These are phyloP conservation scores for Beauveria rudraprayagi DNA, from an alignment of 2,329 filamentous ascomycete genomes.

Conservation along the genomic window DNA sequence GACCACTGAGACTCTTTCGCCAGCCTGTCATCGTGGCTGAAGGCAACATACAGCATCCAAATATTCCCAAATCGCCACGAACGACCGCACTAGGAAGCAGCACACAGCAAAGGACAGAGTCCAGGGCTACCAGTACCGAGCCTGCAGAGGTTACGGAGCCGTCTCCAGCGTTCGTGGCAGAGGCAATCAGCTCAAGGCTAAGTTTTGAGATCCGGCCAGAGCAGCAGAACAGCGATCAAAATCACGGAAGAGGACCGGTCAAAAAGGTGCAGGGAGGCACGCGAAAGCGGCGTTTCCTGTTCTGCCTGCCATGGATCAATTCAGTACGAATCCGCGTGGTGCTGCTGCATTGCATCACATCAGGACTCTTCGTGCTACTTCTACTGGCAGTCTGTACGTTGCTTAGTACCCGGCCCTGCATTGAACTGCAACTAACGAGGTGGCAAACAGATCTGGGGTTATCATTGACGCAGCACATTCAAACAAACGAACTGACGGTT, in stretches of 20 bases:
- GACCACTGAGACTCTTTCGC: neutral
- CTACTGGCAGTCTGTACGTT: constrained; percentile 60
- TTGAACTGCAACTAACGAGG: neutral
- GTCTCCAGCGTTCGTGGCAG: neutral
- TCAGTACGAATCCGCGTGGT: constrained; percentile 46
- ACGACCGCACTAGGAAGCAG: too few species aligned
- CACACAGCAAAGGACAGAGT: neutral
- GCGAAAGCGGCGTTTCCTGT: constrained; percentile 35
- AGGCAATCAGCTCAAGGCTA: neutral
- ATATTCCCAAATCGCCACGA: constrained; percentile 10
- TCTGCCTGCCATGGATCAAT: constrained; percentile 48
- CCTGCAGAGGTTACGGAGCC: neutral
- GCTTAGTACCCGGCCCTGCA: neutral
- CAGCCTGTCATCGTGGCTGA: neutral
- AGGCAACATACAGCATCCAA: constrained; percentile 20
- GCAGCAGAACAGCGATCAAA: neutral
- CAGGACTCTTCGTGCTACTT: constrained; percentile 52
- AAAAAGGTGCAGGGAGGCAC: neutral
- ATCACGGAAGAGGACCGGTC: neutral
- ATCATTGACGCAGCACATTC: constrained; percentile 54
- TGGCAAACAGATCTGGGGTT: constrained; percentile 58
- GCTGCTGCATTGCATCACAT: constrained; percentile 54
- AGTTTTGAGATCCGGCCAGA: neutral
- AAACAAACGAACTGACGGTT: constrained; percentile 66
- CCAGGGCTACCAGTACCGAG: constrained; percentile 13